Conservation (phyloP, 1,284 basidiomycete species). For the Trichosporon coremiiforme region DNA sequence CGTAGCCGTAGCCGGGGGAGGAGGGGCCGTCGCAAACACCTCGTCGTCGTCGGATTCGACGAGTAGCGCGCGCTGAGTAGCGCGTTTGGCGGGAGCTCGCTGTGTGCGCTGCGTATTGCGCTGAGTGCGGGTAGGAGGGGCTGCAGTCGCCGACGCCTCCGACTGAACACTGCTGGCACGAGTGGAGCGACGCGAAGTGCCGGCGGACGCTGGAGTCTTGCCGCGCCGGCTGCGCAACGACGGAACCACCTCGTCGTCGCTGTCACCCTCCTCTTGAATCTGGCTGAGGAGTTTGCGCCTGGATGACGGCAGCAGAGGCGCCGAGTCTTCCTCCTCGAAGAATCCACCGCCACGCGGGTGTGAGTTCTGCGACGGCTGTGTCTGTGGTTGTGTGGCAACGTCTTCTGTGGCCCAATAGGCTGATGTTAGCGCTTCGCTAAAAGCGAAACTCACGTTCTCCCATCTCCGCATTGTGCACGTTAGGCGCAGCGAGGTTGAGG, state of each 20-base stretch:
- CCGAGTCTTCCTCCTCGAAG: constrained; percentile 42
- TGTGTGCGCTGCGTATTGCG: constrained; percentile 13
- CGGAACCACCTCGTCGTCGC: constrained; percentile 32
- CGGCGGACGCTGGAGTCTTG: neutral
- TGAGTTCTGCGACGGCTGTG: constrained; percentile 21
- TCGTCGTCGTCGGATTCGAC: constrained; percentile 41
- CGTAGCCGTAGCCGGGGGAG: neutral
- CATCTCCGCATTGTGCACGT: constrained; percentile 46
- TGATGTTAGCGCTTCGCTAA: constrained; percentile 24
- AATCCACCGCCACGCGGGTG: neutral
- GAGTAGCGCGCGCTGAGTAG: constrained; percentile 25
- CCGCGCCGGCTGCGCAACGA: constrained; percentile 25
- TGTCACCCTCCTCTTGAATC: constrained; percentile 35
- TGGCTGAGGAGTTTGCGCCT: constrained; percentile 34
- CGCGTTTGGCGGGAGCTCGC: constrained; percentile 15
- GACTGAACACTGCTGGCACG: constrained; percentile 39
- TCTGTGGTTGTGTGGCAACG: constrained; percentile 19
- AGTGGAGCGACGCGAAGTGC: constrained; percentile 27
- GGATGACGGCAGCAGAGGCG: constrained; percentile 40
- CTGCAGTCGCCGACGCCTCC: constrained; percentile 35
- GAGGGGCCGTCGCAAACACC: constrained; percentile 23
- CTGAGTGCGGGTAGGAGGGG: constrained; percentile 22
- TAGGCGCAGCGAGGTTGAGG: constrained; percentile 42
- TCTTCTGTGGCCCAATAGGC: constrained; percentile 49
- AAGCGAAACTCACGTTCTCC: constrained; percentile 46